phyloP scores from a whole-genome alignment of 2,329 filamentous ascomycete species.

The Hypoxylon sp. region DNA sequence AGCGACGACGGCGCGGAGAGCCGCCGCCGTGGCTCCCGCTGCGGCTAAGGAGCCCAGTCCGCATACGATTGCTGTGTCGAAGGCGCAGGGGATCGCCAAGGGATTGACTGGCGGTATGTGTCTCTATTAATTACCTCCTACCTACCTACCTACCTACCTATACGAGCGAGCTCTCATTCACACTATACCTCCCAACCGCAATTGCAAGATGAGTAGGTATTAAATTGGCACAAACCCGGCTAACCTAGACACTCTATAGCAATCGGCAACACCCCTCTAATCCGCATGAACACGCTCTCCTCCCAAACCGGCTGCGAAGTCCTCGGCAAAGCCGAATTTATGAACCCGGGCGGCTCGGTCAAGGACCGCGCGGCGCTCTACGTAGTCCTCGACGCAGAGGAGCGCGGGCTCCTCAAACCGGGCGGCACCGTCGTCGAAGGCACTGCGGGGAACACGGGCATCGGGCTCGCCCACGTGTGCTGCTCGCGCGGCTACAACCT shows the following conservation, averaged over 20 bases:
- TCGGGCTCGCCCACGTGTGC: slow-evolving; percentile 97
- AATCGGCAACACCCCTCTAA: slow-evolving; percentile 97
- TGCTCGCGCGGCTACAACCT: slow-evolving; percentile 91
- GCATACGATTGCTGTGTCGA: slow-evolving; percentile 80
- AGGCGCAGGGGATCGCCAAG: slow-evolving; percentile 83
- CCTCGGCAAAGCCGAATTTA: slow-evolving; percentile 97
- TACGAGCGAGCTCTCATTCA: neutral
- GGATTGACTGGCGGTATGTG: slow-evolving; percentile 84
- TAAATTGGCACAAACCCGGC: neutral
- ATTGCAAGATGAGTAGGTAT: neutral
- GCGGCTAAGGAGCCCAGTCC: slow-evolving; percentile 62
- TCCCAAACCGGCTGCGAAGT: slow-evolving; percentile 93
- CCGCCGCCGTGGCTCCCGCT: slow-evolving; percentile 58
- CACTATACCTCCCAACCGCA: neutral
- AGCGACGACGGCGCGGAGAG: slow-evolving; percentile 70
- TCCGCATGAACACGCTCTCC: slow-evolving; percentile 89
- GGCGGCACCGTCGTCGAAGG: slow-evolving; percentile 97
- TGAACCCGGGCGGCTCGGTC: slow-evolving; percentile 96
- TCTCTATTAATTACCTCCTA: slow-evolving; percentile 9
- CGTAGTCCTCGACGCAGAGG: slow-evolving; percentile 94
- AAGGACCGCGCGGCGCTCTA: slow-evolving; percentile 97
- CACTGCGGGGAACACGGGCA: slow-evolving; percentile 97
- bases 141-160: neutral
- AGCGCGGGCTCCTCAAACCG: slow-evolving; percentile 82
- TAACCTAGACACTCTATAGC: slow-evolving; percentile 67